These are phyloP conservation scores for Tanacetum coccineum DNA, from an alignment of 129 eudicot genomes.

Conservation along the genomic window DNA sequence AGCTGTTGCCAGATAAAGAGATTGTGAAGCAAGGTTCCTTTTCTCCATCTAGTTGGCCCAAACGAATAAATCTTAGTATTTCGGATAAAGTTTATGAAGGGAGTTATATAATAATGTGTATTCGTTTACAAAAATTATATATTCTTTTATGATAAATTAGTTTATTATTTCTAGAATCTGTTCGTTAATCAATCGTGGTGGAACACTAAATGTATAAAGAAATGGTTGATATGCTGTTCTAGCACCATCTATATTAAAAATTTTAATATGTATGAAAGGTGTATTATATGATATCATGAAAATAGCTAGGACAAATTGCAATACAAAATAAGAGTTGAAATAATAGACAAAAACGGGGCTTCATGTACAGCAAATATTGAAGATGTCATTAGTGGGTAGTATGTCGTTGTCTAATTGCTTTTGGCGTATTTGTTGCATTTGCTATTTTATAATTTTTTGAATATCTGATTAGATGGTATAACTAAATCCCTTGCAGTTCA, in stretches of 20 bases:
- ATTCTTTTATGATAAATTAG: no score
- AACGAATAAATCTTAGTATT: neutral
- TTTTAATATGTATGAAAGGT: no score
- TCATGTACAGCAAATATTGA: neutral
- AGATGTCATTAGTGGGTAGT: slow-evolving; percentile 20
- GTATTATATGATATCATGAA: neutral
- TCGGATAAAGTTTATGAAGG: neutral
- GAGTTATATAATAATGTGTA: no score
- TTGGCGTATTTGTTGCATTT: slow-evolving; percentile 3
- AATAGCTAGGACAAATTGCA: neutral
- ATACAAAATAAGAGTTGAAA: neutral
- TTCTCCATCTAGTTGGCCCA: neutral
- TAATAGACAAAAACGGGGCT: neutral
- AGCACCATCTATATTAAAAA: neutral
- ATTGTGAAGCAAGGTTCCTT: slow-evolving; percentile 12
- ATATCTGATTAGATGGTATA: neutral
- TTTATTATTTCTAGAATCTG: no score
- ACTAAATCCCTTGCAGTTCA: neutral
- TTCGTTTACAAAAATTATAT: no score
- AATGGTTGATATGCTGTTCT: neutral
- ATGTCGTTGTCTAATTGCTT: slow-evolving; percentile 25
- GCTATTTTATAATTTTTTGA: neutral
- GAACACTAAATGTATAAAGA: neutral
- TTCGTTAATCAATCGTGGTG: neutral
- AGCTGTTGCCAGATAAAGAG: slow-evolving; percentile 20